A percentile compares a stretch with the other conserved stretches of the same genome.
These are phyloP conservation scores for Eucalyptus brandiana DNA, from an alignment of 345 rosid species.

Conservation along the genomic window DNA sequence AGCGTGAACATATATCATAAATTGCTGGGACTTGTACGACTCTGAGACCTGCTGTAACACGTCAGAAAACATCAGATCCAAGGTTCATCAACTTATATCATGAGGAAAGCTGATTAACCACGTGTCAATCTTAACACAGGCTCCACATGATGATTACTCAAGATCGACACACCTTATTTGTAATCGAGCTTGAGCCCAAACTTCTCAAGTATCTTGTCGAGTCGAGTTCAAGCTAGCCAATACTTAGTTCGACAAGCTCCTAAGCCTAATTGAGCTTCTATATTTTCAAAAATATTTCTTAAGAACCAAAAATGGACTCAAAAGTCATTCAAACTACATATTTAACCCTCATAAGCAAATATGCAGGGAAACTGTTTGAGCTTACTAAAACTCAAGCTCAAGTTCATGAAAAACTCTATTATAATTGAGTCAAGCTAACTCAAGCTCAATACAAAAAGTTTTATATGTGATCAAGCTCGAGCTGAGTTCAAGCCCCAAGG, in stretches of 20 bases:
- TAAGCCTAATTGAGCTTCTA: background rate
- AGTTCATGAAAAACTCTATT: background rate
- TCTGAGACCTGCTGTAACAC: constrained; percentile 28
- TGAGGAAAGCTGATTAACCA: background rate
- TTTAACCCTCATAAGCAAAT: background rate
- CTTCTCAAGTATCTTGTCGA: background rate
- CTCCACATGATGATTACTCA: background rate
- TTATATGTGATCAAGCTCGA: no score
- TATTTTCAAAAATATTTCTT: background rate
- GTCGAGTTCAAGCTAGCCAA: background rate
- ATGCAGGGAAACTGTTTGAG: background rate
- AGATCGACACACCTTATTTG: no score
- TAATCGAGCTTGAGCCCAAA: background rate
- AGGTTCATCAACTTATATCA: background rate
- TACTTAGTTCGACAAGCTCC: background rate
- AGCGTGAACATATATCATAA: constrained; percentile 92
- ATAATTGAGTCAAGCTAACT: background rate
- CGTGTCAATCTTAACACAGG: background rate
- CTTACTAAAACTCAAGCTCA: background rate
- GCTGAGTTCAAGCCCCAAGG: background rate
- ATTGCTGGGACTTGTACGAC: constrained; percentile 30
- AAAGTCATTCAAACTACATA: background rate
- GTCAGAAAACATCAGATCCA: background rate
- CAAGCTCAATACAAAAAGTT: background rate
- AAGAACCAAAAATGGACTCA: background rate